Conservation (phyloP, 306 rosid genomes). For the Lupinus albus region DNA sequence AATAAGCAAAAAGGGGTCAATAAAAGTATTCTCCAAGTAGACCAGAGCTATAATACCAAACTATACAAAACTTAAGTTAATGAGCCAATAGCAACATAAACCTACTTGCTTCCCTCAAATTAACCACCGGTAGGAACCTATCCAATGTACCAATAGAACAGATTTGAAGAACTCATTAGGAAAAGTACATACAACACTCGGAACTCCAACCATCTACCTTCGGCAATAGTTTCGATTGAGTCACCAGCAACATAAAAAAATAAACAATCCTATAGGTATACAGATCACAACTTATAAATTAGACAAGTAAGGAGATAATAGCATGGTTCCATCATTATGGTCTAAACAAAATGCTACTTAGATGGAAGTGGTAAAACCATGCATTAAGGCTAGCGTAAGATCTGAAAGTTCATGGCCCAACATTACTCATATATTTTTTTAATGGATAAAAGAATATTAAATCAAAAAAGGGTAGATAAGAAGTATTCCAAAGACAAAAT, state of each 20-base stretch:
- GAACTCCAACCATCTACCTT: not conserved
- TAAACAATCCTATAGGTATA: not conserved
- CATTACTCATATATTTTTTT: too few species aligned
- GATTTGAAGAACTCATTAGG: conserved; percentile 16
- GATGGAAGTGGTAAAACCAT: not conserved
- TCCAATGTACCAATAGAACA: conserved; percentile 3
- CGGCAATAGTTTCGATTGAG: not conserved
- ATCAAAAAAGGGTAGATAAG: not conserved
- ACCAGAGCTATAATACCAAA: not conserved
- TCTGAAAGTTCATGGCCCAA: too few species aligned
- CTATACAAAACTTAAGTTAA: too few species aligned
- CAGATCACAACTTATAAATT: too few species aligned
- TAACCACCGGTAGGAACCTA: not conserved
- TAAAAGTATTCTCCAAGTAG: not conserved
- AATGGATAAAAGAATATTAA: conserved; percentile 2
- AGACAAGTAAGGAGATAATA: too few species aligned
- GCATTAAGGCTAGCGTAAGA: too few species aligned
- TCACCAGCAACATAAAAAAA: not conserved
- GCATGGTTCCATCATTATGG: too few species aligned
- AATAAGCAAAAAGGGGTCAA: too few species aligned
- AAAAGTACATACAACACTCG: not conserved
- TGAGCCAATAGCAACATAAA: not conserved
- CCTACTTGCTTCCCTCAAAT: not conserved
- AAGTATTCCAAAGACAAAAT: not conserved
- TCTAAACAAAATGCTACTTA: not conserved